Evolutionary conservation across 306 rosid species (phyloP).

Genomic region (Casuarina equisetifolia): DNA sequence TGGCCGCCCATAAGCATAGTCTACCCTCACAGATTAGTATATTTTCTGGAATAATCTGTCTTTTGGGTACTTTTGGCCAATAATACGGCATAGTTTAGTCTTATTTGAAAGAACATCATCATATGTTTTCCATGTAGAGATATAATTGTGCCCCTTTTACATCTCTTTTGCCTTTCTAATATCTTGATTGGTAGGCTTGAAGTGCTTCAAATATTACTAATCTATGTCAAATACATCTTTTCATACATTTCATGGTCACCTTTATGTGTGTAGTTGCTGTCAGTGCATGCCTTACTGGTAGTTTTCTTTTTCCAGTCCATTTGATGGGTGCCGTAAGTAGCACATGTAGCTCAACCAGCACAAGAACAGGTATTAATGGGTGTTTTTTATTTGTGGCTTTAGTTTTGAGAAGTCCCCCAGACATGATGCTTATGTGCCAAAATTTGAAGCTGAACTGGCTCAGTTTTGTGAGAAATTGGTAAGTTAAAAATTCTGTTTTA

Average conservation of each 20-base stretch:
- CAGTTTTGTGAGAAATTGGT: conserved; percentile 98
- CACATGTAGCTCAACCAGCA: not conserved
- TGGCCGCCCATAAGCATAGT: not conserved
- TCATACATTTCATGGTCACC: not conserved
- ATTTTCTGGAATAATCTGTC: not conserved
- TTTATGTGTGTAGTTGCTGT: not conserved
- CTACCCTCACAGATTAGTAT: not conserved
- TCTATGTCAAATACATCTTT: not conserved
- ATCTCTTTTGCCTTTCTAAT: not conserved
- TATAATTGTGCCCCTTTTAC: not conserved
- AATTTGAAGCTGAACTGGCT: conserved; percentile 91
- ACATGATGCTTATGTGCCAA: conserved; percentile 76
- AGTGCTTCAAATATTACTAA: not conserved
- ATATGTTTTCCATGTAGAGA: not conserved
- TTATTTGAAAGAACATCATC: not conserved
- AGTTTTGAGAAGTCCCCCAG: conserved; percentile 95
- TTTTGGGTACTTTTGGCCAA: not conserved
- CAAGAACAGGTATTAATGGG: conserved; percentile 1
- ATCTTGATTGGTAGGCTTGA: not conserved
- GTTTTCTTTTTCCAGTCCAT: not conserved
- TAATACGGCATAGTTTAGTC: not conserved
- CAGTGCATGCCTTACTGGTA: not conserved
- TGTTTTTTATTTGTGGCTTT: conserved; percentile 25
- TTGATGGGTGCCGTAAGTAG: not conserved
- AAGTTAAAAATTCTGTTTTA: conserved; percentile 18